phyloP scores from a whole-genome alignment of 2,329 filamentous ascomycete species.

The Blumeria hordei region DNA sequence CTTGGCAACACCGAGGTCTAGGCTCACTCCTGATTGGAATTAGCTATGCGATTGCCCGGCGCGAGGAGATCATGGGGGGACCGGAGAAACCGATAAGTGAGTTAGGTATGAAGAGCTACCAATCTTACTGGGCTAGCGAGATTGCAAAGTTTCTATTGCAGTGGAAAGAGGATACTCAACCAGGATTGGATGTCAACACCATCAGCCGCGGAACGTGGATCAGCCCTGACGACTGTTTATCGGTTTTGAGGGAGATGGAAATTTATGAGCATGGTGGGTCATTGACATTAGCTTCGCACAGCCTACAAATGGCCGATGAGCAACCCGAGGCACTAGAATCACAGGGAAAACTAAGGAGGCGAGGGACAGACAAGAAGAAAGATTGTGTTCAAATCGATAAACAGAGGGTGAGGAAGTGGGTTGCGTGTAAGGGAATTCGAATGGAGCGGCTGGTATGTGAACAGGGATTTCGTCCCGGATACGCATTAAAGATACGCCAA shows the following conservation, averaged over 20 bases:
- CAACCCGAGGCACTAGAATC: slow-evolving; percentile 16
- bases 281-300: background rate
- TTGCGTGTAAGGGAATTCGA: slow-evolving; percentile 49
- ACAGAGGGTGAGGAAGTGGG: slow-evolving; percentile 30
- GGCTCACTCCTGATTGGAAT: slow-evolving; percentile 78
- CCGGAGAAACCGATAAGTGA: slow-evolving; percentile 86
- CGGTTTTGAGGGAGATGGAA: slow-evolving; percentile 57
- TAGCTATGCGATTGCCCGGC: slow-evolving; percentile 72
- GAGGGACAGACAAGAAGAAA: slow-evolving; percentile 18
- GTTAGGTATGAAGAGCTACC: slow-evolving; percentile 61
- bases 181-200: slow-evolving; percentile 38
- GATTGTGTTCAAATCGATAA: slow-evolving; percentile 25
- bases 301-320: slow-evolving; percentile 1
- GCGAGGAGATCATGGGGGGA: slow-evolving; percentile 65
- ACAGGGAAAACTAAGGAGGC: slow-evolving; percentile 12
- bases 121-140: slow-evolving; percentile 65
- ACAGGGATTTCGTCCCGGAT: slow-evolving; percentile 48
- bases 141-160: slow-evolving; percentile 44
- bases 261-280: slow-evolving; percentile 28
- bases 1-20: slow-evolving; percentile 77
- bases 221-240: slow-evolving; percentile 58
- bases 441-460: slow-evolving; percentile 45
- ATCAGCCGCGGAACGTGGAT: slow-evolving; percentile 67
- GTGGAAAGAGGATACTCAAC: slow-evolving; percentile 8
- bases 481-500: slow-evolving; percentile 18